These are phyloP conservation scores for Rhododendron ferrugineum DNA, from an alignment of 148 eudicot genomes.

Conservation along the genomic window DNA sequence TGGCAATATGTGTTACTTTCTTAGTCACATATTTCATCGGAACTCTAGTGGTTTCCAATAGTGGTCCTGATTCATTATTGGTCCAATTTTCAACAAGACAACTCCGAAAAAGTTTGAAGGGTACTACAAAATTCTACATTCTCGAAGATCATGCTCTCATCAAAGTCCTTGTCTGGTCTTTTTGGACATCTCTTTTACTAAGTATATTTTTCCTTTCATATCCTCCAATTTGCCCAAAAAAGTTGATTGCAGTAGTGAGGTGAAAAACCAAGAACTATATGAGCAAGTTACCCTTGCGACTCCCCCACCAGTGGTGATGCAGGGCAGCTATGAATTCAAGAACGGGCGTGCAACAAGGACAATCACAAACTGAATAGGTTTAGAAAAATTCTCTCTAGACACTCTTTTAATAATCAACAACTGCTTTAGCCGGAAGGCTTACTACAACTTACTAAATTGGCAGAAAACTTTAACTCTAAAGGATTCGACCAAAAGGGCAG, in stretches of 20 bases:
- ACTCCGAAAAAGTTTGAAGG: background rate
- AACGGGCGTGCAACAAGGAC: too few species aligned
- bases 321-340: too few species aligned
- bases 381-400: too few species aligned
- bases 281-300: background rate
- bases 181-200: background rate
- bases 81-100: slow-evolving; percentile 2
- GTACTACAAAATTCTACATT: background rate
- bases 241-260: too few species aligned
- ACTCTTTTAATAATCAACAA: too few species aligned
- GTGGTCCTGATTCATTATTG: slow-evolving; percentile 3
- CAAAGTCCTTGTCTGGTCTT: background rate
- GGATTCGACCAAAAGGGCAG: too few species aligned
- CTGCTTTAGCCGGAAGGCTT: too few species aligned
- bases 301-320: background rate
- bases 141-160: background rate
- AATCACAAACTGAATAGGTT: too few species aligned
- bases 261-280: too few species aligned
- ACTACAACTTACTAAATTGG: too few species aligned
- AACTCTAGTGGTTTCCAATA: background rate
- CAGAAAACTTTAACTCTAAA: too few species aligned
- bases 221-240: background rate
- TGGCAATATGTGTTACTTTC: slow-evolving; percentile 4
- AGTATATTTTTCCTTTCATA: background rate
- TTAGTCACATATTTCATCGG: background rate